Evolutionary conservation across 768 basidiomycete genomes (phyloP).

Genomic region (Lactarius sanguifluus): DNA sequence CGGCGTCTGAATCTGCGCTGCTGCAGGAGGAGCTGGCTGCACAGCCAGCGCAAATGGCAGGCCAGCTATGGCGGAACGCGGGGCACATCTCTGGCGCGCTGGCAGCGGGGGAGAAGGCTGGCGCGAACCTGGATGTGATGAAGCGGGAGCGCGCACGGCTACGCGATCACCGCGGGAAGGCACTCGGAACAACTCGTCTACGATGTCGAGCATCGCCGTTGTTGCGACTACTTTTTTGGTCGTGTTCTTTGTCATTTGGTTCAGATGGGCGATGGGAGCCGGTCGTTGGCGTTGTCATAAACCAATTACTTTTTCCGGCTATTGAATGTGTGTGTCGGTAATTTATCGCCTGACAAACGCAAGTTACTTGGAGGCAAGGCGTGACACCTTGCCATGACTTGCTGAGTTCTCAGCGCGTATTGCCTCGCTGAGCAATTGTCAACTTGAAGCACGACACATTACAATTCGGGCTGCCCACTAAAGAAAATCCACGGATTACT

Average conservation of each 20-base stretch:
- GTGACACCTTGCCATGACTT: too few relatives aligned
- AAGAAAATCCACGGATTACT: too few relatives aligned
- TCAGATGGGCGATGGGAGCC: constrained; percentile 42
- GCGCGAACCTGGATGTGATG: constrained; percentile 42
- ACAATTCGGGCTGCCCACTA: accelerated
- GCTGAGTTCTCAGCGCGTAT: too few relatives aligned
- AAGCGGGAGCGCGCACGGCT: constrained; percentile 64
- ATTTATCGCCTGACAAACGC: too few relatives aligned
- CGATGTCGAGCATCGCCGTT: constrained; percentile 47
- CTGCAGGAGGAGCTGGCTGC: constrained; percentile 67
- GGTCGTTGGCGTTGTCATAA: too few relatives aligned
- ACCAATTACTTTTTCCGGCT: too few relatives aligned
- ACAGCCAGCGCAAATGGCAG: constrained; percentile 82
- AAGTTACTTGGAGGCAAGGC: too few relatives aligned
- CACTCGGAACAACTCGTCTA: constrained; percentile 55
- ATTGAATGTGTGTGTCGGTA: too few relatives aligned
- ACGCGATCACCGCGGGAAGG: constrained; percentile 50
- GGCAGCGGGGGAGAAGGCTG: constrained; percentile 56
- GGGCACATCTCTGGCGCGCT: constrained; percentile 33
- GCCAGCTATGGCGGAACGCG: constrained; percentile 51
- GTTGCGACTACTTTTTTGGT: constrained; percentile 70
- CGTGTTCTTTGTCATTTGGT: constrained; percentile 65
- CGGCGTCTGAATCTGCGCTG: too few relatives aligned
- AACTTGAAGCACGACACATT: too few relatives aligned
- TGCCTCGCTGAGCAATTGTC: too few relatives aligned